These are phyloP conservation scores for Scheffersomyces insectosa DNA, from an alignment of 1,139 yeast species.

Conservation along the genomic window DNA sequence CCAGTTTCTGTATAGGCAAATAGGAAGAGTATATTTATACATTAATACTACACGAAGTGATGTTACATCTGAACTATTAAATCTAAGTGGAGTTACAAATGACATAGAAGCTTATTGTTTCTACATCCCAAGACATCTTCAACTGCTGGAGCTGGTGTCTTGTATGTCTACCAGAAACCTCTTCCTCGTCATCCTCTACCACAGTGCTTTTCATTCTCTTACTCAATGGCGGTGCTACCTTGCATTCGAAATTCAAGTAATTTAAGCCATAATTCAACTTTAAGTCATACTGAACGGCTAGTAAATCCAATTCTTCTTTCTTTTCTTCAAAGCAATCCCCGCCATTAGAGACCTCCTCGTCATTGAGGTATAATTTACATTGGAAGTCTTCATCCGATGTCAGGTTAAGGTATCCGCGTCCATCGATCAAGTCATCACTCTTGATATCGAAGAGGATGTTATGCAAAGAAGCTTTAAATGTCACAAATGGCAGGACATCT, in stretches of 20 bases:
- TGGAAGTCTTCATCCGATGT: constrained; percentile 40
- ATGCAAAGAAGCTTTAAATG: constrained; percentile 47
- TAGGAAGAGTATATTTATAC: constrained; percentile 23
- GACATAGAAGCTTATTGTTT: constrained; percentile 36
- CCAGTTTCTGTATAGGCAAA: constrained; percentile 92
- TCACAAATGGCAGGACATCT: constrained; percentile 44
- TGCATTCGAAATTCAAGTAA: constrained; percentile 47
- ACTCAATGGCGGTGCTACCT: constrained; percentile 41
- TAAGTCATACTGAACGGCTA: constrained; percentile 48
- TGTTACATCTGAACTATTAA: neutral
- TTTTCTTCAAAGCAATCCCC: constrained; percentile 41
- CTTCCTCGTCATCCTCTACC: constrained; percentile 26
- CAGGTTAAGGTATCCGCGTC: constrained; percentile 26
- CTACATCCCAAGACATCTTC: constrained; percentile 52
- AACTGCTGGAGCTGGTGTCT: constrained; percentile 50
- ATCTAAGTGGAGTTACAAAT: constrained; percentile 14
- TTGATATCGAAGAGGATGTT: constrained; percentile 36
- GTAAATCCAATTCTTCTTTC: constrained; percentile 11
- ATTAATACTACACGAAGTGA: constrained; percentile 1
- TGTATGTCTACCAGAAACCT: constrained; percentile 41
- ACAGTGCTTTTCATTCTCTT: constrained; percentile 31
- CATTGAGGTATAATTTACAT: constrained; percentile 48
- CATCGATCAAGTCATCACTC: constrained; percentile 31
- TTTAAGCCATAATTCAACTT: constrained; percentile 52
- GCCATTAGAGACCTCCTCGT: constrained; percentile 45